Conservation (phyloP, 2,329 filamentous ascomycete genomes). For the Colletotrichum sp. region DNA sequence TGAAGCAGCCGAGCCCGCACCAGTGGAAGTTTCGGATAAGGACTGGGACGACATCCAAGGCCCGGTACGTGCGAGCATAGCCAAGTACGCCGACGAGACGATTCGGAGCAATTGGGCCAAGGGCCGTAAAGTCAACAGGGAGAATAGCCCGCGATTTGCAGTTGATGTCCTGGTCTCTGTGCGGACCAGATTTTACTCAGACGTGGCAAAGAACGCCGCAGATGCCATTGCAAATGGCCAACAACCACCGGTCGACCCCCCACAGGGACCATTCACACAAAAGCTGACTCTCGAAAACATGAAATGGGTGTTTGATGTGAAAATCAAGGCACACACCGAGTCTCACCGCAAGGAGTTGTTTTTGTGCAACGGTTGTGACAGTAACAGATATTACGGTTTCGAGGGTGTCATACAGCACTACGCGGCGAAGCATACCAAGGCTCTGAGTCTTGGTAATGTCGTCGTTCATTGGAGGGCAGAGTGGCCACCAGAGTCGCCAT, state of each 20-base stretch:
- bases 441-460: conserved; percentile 72
- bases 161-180: conserved; percentile 73
- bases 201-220: conserved; percentile 59
- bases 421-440: conserved; percentile 78
- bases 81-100: conserved; percentile 71
- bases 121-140: conserved; percentile 66
- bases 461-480: conserved; percentile 82
- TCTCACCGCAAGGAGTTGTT: conserved; percentile 74
- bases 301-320: conserved; percentile 84
- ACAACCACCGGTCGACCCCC: conserved; percentile 50
- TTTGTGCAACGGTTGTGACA: conserved; percentile 73
- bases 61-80: conserved; percentile 69
- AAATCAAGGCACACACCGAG: conserved; percentile 74
- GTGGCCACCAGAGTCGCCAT: conserved; percentile 80
- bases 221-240: conserved; percentile 51
- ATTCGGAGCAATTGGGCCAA: conserved; percentile 70
- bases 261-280: conserved; percentile 59
- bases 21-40: conserved; percentile 64
- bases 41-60: conserved; percentile 76
- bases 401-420: conserved; percentile 84
- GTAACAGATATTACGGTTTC: conserved; percentile 75
- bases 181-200: conserved; percentile 69
- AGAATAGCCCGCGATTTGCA: conserved; percentile 72
- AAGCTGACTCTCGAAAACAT: conserved; percentile 81
- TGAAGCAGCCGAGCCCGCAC: conserved; percentile 27